Conservation (phyloP, 306 rosid genomes). For the Vachellia pachyceras region DNA sequence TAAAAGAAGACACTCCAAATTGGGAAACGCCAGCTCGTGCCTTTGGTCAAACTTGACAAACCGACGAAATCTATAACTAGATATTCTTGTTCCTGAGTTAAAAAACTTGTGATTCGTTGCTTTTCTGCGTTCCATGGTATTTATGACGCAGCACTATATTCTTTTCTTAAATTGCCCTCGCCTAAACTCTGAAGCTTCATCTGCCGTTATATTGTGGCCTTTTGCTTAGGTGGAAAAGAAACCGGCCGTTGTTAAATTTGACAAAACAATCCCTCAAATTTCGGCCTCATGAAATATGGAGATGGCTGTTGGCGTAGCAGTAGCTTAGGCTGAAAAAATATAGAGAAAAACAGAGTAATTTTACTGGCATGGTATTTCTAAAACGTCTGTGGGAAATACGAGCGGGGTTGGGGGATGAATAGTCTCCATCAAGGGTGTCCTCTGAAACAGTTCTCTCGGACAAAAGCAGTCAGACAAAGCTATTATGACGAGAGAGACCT, state of each 20-base stretch:
- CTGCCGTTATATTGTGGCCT: slow-evolving; percentile 29
- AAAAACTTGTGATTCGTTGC: slow-evolving; percentile 45
- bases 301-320: not conserved
- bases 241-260: slow-evolving; percentile 36
- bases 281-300: not conserved
- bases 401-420: slow-evolving; percentile 67
- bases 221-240: slow-evolving; percentile 13
- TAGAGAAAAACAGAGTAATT: not conserved
- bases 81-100: slow-evolving; percentile 60
- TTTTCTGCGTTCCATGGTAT: slow-evolving; percentile 35
- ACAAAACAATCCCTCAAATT: slow-evolving; percentile 15
- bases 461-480: slow-evolving; percentile 94
- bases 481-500: slow-evolving; percentile 88
- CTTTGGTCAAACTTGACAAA: slow-evolving; percentile 59
- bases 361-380: not conserved
- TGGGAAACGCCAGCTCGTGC: slow-evolving; percentile 52
- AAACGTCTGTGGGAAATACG: slow-evolving; percentile 61
- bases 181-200: slow-evolving; percentile 32
- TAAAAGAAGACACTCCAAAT: slow-evolving; percentile 35
- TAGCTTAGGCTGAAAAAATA: too few species aligned
- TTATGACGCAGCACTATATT: slow-evolving; percentile 48
- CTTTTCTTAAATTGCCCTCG: slow-evolving; percentile 44
- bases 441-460: slow-evolving; percentile 91
- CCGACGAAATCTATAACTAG: slow-evolving; percentile 55
- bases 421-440: slow-evolving; percentile 87